Evolutionary conservation across 345 rosid species (phyloP), one percentile per base, ranked within the genome.

Genomic region (Combretum micranthum): DNA sequence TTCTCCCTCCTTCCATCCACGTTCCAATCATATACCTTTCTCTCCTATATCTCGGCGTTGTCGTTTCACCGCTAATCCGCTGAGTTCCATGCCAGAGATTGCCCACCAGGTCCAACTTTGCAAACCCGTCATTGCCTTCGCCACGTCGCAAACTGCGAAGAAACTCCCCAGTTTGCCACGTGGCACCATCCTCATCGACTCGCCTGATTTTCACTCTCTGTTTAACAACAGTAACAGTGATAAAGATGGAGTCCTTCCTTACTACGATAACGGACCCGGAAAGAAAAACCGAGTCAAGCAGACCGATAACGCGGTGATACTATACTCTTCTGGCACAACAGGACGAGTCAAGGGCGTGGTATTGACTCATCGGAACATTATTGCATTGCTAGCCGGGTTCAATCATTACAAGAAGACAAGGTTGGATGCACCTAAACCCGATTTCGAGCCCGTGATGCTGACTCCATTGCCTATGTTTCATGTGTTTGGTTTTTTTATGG

Each of bases 311-410:
- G 96, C 95, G 0, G 86, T 83, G 18, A 75, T 88, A 22, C 80
- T 92, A 0, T 86, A 66, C 68, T 92, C 95, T 0, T 92, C 98
- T 0, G 98, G 95, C 50, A 88, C 96, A 2, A 92, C 86, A 0
- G 98, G 96, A 6, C 62, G 64, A 19, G 83, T 79, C 62, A 88
- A 92, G 57, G 96, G 95, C 3, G 90, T 86, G 20, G 20, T 61
- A 4, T 56, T 84, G 69, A 81, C 77, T 21, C 98, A 92, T 77
- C 77, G 87, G 44, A 92, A 86, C 70, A 0, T 88, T 44, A 81
- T 84, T 44, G 84, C 95, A 5, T 64, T 85, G 3, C 74, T 82
- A 0, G 79, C 88, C 2, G 88, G 86, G 8, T 15, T 56, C 4
- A 53, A 66, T 64, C 71, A 84, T 58, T 26, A 52, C 44, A 56